These are phyloP conservation scores for Deakozyma indianensis DNA, from an alignment of 805 yeast species.

Conservation along the genomic window DNA sequence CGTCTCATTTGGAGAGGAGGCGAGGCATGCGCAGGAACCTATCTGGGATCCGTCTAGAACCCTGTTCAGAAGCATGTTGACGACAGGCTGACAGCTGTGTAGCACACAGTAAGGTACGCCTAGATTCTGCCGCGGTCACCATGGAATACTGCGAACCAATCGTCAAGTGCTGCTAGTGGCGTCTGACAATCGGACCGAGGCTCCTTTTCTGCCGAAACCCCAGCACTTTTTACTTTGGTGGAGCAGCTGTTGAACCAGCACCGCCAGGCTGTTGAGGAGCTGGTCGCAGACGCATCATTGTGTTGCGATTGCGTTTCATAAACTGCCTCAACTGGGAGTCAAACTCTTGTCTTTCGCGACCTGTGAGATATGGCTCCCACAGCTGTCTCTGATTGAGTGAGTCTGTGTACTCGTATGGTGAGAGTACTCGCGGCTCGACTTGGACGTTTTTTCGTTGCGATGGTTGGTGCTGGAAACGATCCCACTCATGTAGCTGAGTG, in stretches of 20 bases:
- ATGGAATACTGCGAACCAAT: too few species aligned
- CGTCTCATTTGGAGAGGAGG: too few species aligned
- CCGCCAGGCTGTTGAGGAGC: constrained; percentile 18
- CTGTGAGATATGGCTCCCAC: constrained; percentile 18
- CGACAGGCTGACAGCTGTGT: too few species aligned
- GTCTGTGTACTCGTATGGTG: constrained; percentile 18
- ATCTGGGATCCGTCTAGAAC: too few species aligned
- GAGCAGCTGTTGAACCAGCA: background rate
- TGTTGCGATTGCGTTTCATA: constrained; percentile 11
- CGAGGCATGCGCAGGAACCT: too few species aligned
- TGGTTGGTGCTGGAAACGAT: background rate
- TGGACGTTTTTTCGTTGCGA: background rate
- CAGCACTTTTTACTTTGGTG: background rate
- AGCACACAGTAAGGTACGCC: too few species aligned
- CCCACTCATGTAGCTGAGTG: constrained; percentile 7
- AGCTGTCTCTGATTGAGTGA: constrained; percentile 16
- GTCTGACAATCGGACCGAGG: too few species aligned
- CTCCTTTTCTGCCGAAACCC: too few species aligned
- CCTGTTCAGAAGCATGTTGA: too few species aligned
- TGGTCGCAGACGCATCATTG: constrained; percentile 13
- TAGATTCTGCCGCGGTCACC: too few species aligned
- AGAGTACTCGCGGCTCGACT: constrained; percentile 9
- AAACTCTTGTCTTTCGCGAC: constrained; percentile 16
- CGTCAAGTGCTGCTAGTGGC: too few species aligned
- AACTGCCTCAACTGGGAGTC: constrained; percentile 15